These are phyloP conservation scores for Claviceps pusilla DNA, from an alignment of 2,329 filamentous ascomycete species.

Conservation along the genomic window DNA sequence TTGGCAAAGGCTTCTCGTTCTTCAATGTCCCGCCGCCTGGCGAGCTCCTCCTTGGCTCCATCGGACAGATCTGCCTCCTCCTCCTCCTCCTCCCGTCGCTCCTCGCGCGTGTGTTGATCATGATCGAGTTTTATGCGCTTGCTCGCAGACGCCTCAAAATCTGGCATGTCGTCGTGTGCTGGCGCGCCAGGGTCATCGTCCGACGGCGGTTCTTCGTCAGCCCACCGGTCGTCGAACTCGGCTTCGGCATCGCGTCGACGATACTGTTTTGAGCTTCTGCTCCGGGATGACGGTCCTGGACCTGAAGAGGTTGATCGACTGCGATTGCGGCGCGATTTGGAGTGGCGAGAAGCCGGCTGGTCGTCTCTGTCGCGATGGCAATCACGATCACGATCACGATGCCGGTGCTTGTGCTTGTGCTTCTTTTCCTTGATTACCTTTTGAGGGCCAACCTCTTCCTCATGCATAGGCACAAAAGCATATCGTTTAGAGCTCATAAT, in stretches of 20 bases:
- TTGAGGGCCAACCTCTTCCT: conserved; percentile 42
- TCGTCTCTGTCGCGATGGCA: conserved; percentile 20
- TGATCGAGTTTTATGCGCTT: conserved; percentile 56
- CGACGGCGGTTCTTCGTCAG: conserved; percentile 51
- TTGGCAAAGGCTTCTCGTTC: conserved; percentile 73
- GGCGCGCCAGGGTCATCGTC: conserved; percentile 21
- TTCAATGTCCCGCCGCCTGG: conserved; percentile 49
- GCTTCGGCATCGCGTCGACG: conserved; percentile 24
- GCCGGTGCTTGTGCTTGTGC: conserved; percentile 24
- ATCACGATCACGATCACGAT: conserved; percentile 21
- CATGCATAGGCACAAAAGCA: conserved; percentile 53
- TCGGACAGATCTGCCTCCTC: conserved; percentile 32
- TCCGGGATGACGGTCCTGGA: conserved; percentile 12
- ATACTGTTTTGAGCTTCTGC: conserved; percentile 25
- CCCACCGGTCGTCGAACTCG: conserved; percentile 67
- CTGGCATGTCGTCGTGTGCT: conserved; percentile 33
- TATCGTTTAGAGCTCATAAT: conserved; percentile 45
- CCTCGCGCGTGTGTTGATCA: conserved; percentile 29
- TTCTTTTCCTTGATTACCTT: conserved; percentile 37
- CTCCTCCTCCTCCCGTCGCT: neutral
- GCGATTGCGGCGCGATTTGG: conserved; percentile 15
- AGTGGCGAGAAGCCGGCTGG: conserved; percentile 13
- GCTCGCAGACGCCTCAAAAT: conserved; percentile 53
- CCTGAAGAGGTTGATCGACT: conserved; percentile 21
- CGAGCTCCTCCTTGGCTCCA: conserved; percentile 40